Evolutionary conservation across 129 eudicot genomes (phyloP), one percentile per base, ranked within the genome.

Genomic region (Arctium minus): DNA sequence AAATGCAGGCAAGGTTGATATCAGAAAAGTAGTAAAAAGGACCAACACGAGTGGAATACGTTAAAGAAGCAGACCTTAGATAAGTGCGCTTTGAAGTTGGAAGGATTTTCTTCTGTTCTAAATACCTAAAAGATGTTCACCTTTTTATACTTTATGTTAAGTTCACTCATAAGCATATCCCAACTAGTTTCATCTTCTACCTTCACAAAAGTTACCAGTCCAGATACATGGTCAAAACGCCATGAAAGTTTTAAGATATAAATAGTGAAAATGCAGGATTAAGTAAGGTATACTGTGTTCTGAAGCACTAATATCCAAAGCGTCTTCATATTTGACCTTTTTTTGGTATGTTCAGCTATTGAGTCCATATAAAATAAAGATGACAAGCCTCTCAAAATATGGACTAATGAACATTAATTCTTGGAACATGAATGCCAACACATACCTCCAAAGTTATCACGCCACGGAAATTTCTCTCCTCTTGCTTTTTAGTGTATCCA

Each of bases 401-500:
- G 6, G 27, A 65, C 42, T 40, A 5, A 36, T 27, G 11, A 18
- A 53, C 76, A 77, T 10, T 13, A 53, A 37, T 50, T 77, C 39
- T 73, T 33, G 44, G 29, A 48, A 30, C 40, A 78, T 13, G 13
- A 56, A 50, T 42, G 74, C 31, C 65, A 73, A 22, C 48, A 69
- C 72, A 78, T 91, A 93, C 99, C 98, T 96, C 98, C 86, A 96
- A 87, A 87, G 92, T 96, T 76, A 96, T 93, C 67, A 92, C 94
- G 7, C 99, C 99, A 70, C 97, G 98, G 70, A 96, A 96, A 86
- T 88, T 89, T 27, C 88, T 86, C 88, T 96, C 99, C 88, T 96
- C 99, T 87, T 90, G 97, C 72, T 93, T 96, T 69, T 90, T 96
- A 53, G 99, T 96, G 90, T 96, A 96, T 10, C 99, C 99, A 88